Conservation (phyloP, 2,329 filamentous ascomycete genomes). For the Talaromyces sp. region DNA sequence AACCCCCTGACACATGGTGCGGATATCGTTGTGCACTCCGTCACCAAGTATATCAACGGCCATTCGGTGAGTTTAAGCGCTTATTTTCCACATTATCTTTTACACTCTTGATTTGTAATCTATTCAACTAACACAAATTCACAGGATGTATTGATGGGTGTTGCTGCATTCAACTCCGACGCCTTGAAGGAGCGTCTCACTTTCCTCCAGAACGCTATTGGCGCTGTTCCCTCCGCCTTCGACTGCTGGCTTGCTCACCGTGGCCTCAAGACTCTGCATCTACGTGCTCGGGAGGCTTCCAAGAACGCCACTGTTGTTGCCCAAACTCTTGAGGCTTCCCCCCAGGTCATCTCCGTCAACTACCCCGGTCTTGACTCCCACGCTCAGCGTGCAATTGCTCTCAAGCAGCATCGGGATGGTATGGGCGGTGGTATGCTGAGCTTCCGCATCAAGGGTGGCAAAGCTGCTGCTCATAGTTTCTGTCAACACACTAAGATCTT, state of each 20-base stretch:
- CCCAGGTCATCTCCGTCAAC: conserved; percentile 86
- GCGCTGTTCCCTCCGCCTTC: conserved; percentile 90
- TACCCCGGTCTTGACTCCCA: conserved; percentile 91
- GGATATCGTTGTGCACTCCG: conserved; percentile 94
- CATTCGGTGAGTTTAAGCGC: conserved; percentile 59
- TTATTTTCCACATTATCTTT: too few species aligned
- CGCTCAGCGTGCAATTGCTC: conserved; percentile 79
- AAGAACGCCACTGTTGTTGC: conserved; percentile 80
- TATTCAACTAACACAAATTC: conserved; percentile 11
- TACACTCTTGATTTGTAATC: too few species aligned
- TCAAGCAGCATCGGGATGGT: conserved; percentile 89
- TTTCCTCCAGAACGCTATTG: conserved; percentile 97
- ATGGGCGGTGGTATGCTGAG: conserved; percentile 97
- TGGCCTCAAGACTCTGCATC: conserved; percentile 93
- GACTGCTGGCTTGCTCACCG: conserved; percentile 98
- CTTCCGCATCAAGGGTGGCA: conserved; percentile 88
- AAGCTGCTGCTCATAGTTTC: conserved; percentile 84
- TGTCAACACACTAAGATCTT: conserved; percentile 88
- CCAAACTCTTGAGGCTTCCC: conserved; percentile 73
- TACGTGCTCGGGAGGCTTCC: conserved; percentile 83
- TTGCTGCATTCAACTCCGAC: conserved; percentile 90
- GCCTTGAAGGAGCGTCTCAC: conserved; percentile 73
- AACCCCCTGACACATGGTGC: conserved; percentile 94
- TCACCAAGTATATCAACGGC: conserved; percentile 99
- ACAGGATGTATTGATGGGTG: conserved; percentile 92